Conservation (phyloP, 192 early-diverging fungal genomes). For the Coemansia sp. region DNA sequence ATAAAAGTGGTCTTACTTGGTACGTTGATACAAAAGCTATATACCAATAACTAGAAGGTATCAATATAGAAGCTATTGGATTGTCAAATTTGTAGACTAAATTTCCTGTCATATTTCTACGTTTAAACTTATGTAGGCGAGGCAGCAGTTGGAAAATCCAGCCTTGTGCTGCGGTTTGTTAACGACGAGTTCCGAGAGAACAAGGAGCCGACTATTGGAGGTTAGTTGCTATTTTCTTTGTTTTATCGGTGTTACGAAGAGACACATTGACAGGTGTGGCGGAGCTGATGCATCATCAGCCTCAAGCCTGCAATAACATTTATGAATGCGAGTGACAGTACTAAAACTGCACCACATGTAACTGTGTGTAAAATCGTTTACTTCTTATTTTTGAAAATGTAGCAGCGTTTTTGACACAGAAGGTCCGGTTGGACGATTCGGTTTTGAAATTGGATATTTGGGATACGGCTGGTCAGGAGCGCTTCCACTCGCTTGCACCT, state of each 20-base stretch:
- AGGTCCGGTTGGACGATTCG: conserved; percentile 85
- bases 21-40: conserved; percentile 9
- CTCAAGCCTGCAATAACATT: conserved; percentile 1
- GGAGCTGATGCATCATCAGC: background rate
- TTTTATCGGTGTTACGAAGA: background rate
- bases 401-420: conserved; percentile 88
- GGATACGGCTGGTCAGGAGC: conserved; percentile 97
- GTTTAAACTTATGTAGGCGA: conserved; percentile 56
- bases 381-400: conserved; percentile 7
- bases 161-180: conserved; percentile 91
- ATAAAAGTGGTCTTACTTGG: conserved; percentile 95
- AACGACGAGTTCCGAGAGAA: conserved; percentile 94
- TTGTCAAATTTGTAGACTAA: background rate
- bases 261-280: background rate
- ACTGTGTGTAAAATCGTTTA: conserved; percentile 6
- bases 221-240: conserved; percentile 22
- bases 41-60: background rate
- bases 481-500: conserved; percentile 91
- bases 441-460: conserved; percentile 83
- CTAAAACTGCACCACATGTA: background rate
- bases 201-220: conserved; percentile 98
- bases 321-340: background rate
- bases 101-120: background rate
- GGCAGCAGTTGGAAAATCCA: conserved; percentile 98
- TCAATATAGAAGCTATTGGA: background rate